Evolutionary conservation across 257 asterid genomes (phyloP).

Genomic region (Salvia hispanica): DNA sequence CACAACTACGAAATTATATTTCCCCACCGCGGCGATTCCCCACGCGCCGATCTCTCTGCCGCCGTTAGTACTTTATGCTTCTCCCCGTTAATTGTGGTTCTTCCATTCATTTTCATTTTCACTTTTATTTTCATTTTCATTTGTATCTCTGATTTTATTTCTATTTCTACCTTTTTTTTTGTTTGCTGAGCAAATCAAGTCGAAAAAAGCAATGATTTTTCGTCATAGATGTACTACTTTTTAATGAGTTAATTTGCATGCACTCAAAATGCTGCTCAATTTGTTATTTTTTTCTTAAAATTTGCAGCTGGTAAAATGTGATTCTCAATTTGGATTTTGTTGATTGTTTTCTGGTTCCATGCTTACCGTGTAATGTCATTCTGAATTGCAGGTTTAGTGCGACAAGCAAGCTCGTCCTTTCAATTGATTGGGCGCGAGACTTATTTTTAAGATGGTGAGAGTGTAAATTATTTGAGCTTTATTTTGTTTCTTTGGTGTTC

Average conservation of each 20-base stretch:
- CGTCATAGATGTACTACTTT: background rate
- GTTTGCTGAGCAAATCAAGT: background rate
- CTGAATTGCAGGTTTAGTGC: slow-evolving; percentile 30
- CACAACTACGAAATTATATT: background rate
- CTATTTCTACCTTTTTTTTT: background rate
- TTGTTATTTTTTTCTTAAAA: background rate
- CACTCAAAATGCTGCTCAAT: slow-evolving; percentile 8
- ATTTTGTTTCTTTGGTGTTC: slow-evolving; percentile 10
- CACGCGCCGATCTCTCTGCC: slow-evolving; percentile 34
- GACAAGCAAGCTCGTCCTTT: slow-evolving; percentile 8
- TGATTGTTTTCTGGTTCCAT: background rate
- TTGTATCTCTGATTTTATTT: background rate
- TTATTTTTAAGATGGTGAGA: slow-evolving; percentile 38
- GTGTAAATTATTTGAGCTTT: slow-evolving; percentile 11
- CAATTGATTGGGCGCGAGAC: slow-evolving; percentile 22
- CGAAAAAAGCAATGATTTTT: background rate
- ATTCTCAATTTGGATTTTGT: background rate
- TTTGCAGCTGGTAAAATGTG: background rate
- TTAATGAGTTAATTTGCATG: slow-evolving; percentile 36
- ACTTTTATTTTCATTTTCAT: background rate
- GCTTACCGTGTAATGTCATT: background rate
- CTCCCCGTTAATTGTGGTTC: background rate
- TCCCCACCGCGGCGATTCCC: slow-evolving; percentile 17
- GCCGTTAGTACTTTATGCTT: background rate
- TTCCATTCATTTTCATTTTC: background rate